Evolutionary conservation across 768 basidiomycete genomes (phyloP), one percentile per base, ranked within the genome.

Genomic region (Dioszegia hungarica): DNA sequence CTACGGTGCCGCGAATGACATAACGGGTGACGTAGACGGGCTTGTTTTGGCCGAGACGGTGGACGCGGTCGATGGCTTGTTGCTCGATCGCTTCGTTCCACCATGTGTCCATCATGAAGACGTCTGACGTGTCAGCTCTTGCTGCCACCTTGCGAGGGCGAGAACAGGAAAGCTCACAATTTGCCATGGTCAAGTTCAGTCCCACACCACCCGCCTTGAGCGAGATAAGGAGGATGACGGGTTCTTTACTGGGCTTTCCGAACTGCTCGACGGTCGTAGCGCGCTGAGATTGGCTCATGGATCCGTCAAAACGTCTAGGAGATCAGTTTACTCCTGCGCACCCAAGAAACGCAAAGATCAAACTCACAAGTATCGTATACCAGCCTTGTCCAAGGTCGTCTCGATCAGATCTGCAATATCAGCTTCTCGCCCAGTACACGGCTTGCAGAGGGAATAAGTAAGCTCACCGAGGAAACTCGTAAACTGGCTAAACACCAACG

Each of bases 281-380:
- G 53, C 90, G 82, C 72, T 86, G 87, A 77, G 86, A 88, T 61
- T 94, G 80, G 64, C 86, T 86, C 89, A 97, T 90, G 0, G 89
- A 84, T 1, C 94, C 94, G 72, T 98, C 94, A 67, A 97, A 90
- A 19, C 94, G 83, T 8, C 73, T 75, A 33, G 20, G n/a, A 2
- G 39, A 37, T 31, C 45, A 24, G 19, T 47, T 33, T 20, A 6
- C 20, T 11, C 24, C 19, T 40, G 12, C 17, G 25, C 9, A 2
- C 8, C 20, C 27, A 5, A 15, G 37, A 31, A 56, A 12, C 24
- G 2, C 31, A 22, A 31, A 6, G 8, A 33, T 33, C 8, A 19
- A 25, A 20, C 70, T 67, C 48, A 75, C 68, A 74, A 61, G 56
- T 66, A 74, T 20, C 53, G 39, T n/a, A 73, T 61, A 0, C 67